Evolutionary conservation across 306 rosid species (phyloP).

Genomic region (Lathyrus aphaca): DNA sequence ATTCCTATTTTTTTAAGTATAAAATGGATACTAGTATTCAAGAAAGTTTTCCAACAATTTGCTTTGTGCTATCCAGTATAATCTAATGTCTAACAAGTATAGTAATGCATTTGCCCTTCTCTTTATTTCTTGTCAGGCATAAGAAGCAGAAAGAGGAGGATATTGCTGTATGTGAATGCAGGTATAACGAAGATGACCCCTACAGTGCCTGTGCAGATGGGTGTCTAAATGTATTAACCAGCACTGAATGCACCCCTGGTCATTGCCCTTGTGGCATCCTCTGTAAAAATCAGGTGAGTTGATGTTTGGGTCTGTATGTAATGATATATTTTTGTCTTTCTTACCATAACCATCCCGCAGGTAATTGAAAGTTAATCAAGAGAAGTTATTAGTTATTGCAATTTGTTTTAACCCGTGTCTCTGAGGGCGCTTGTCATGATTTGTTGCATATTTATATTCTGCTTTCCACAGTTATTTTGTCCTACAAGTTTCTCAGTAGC

Average conservation of each 20-base stretch:
- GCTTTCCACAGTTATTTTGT: not conserved
- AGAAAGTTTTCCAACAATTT: too few species aligned
- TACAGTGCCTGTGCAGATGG: conserved; percentile 86
- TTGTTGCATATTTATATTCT: conserved; percentile 12
- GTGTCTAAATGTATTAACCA: conserved; percentile 85
- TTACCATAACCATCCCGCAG: conserved; percentile 11
- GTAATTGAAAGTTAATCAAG: conserved; percentile 12
- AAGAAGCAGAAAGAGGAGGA: conserved; percentile 92
- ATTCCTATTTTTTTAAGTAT: too few species aligned
- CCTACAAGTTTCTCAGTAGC: not conserved
- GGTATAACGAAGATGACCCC: conserved; percentile 48
- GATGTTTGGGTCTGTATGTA: conserved; percentile 7
- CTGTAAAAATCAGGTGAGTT: conserved; percentile 83
- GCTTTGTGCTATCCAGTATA: too few species aligned
- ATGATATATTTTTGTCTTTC: conserved; percentile 25
- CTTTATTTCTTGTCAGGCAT: conserved; percentile 55
- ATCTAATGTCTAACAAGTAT: too few species aligned
- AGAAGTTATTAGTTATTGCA: conserved; percentile 25
- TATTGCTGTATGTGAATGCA: conserved; percentile 81
- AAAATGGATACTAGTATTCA: too few species aligned
- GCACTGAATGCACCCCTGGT: conserved; percentile 91
- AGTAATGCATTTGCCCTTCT: conserved; percentile 10
- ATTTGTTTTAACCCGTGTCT: conserved; percentile 10
- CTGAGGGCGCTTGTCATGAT: conserved; percentile 13
- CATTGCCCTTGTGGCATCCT: conserved; percentile 69